phyloP scores from a whole-genome alignment of 2,329 filamentous ascomycete genomes.

The Sporothrix curviconia region DNA sequence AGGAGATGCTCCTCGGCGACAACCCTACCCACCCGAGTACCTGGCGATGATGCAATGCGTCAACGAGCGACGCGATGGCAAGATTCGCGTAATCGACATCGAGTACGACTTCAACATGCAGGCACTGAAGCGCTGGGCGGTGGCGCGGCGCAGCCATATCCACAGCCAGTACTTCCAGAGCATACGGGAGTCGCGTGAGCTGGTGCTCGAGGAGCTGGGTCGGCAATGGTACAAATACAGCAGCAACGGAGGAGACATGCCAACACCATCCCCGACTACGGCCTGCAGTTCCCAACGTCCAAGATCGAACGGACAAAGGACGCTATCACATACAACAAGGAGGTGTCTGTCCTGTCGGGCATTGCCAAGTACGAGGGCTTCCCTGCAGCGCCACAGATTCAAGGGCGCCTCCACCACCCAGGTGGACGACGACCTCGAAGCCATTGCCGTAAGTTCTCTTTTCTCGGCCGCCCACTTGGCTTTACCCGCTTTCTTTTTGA shows the following conservation, averaged over 20 bases:
- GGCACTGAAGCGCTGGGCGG: conserved; percentile 65
- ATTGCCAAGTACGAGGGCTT: conserved; percentile 95
- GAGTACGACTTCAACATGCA: conserved; percentile 68
- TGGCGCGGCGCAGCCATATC: conserved; percentile 77
- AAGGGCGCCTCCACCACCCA: conserved; percentile 64
- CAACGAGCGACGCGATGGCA: conserved; percentile 73
- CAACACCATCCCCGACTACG: conserved; percentile 73
- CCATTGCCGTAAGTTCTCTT: conserved; percentile 69
- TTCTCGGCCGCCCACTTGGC: neutral
- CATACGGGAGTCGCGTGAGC: conserved; percentile 75
- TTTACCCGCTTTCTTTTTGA: neutral
- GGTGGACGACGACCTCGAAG: conserved; percentile 78
- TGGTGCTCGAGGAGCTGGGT: conserved; percentile 71
- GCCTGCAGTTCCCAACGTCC: conserved; percentile 71
- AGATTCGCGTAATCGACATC: conserved; percentile 66
- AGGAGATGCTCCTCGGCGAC: conserved; percentile 52
- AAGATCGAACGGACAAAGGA: conserved; percentile 73
- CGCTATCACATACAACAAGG: conserved; percentile 86
- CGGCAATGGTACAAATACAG: conserved; percentile 89
- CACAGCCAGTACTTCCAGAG: conserved; percentile 88
- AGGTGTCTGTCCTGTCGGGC: conserved; percentile 85
- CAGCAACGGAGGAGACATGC: conserved; percentile 65
- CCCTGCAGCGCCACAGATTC: conserved; percentile 85
- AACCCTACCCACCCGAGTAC: conserved; percentile 78
- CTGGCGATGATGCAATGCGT: conserved; percentile 84